Evolutionary conservation across 2,329 filamentous ascomycete genomes (phyloP).

Genomic region (Paramyrothecium roridum): DNA sequence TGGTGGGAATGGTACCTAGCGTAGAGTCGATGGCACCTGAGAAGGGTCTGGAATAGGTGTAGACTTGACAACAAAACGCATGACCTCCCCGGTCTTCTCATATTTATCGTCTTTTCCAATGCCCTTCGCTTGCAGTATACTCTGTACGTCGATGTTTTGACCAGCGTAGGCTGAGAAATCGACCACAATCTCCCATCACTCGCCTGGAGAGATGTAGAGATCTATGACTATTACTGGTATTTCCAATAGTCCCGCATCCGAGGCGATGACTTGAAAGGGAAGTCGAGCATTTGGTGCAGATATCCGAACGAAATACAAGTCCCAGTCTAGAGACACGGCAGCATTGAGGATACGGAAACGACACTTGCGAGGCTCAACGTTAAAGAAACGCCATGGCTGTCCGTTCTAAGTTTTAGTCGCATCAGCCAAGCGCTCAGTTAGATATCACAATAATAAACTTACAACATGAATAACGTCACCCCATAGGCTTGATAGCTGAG

Average conservation of each 20-base stretch:
- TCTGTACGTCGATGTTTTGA: slow-evolving; percentile 41
- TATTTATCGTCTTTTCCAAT: slow-evolving; percentile 46
- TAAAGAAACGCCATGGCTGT: slow-evolving; percentile 55
- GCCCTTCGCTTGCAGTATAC: slow-evolving; percentile 16
- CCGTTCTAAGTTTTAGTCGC: slow-evolving; percentile 34
- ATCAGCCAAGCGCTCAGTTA: too few species aligned
- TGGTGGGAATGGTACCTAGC: slow-evolving; percentile 33
- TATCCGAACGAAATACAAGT: slow-evolving; percentile 40
- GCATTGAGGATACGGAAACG: slow-evolving; percentile 52
- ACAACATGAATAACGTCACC: slow-evolving; percentile 54
- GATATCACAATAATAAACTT: too few species aligned
- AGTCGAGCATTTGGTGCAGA: slow-evolving; percentile 24
- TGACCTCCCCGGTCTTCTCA: slow-evolving; percentile 46
- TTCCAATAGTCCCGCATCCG: slow-evolving; percentile 49
- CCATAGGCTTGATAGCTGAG: slow-evolving; percentile 37
- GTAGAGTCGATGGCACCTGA: slow-evolving; percentile 27
- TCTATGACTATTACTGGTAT: slow-evolving; percentile 37
- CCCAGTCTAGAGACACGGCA: slow-evolving; percentile 42
- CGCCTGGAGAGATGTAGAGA: slow-evolving; percentile 49
- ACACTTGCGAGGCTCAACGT: slow-evolving; percentile 58
- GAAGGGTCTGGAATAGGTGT: slow-evolving; percentile 30
- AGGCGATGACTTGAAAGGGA: slow-evolving; percentile 50
- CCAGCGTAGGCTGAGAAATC: slow-evolving; percentile 49
- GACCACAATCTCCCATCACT: slow-evolving; percentile 57
- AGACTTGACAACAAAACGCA: slow-evolving; percentile 46